Percentiles rank a stretch among this genome's conserved stretches.
These are phyloP conservation scores for Leishmania tropica DNA, from an alignment of 208 protist genomes.

Conservation along the genomic window DNA sequence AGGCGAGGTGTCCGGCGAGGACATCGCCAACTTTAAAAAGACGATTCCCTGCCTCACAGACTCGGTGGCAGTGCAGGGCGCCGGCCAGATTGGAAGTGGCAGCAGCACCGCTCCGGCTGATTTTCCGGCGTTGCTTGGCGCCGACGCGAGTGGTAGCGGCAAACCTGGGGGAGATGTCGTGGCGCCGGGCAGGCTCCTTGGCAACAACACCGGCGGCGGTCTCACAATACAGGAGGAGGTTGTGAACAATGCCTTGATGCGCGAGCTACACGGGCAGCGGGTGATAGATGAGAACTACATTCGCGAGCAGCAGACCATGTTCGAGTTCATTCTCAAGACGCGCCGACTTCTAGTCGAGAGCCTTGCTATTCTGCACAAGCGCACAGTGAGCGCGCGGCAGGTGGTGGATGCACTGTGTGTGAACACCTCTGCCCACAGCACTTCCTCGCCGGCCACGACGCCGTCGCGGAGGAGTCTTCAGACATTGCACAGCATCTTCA, in stretches of 20 bases:
- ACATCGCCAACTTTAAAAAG: slow-evolving; percentile 60
- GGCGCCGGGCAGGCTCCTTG: not conserved
- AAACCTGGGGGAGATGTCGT: too few species aligned
- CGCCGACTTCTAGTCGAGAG: slow-evolving; percentile 68
- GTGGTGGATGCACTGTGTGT: slow-evolving; percentile 63
- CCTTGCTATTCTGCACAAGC: slow-evolving; percentile 56
- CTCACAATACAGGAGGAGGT: slow-evolving; percentile 18
- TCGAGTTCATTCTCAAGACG: slow-evolving; percentile 88
- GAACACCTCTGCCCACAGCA: slow-evolving; percentile 12
- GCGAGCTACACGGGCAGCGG: slow-evolving; percentile 36
- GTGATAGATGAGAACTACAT: slow-evolving; percentile 57
- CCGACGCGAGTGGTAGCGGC: not conserved
- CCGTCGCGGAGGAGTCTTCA: slow-evolving; percentile 26
- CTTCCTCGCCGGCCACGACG: not conserved
- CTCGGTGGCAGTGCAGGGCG: not conserved
- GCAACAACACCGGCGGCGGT: not conserved
- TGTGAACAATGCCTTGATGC: slow-evolving; percentile 28
- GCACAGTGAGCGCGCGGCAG: slow-evolving; percentile 61
- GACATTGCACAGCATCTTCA: slow-evolving; percentile 43
- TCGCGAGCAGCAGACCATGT: slow-evolving; percentile 64
- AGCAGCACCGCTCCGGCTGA: not conserved
- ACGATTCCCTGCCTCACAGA: slow-evolving; percentile 52
- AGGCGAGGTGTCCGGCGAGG: slow-evolving; percentile 34
- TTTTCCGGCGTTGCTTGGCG: not conserved
- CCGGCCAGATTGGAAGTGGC: not conserved